These are phyloP conservation scores for Macadamia integrifolia DNA, from an alignment of 164 flowering plant genomes.

Conservation along the genomic window DNA sequence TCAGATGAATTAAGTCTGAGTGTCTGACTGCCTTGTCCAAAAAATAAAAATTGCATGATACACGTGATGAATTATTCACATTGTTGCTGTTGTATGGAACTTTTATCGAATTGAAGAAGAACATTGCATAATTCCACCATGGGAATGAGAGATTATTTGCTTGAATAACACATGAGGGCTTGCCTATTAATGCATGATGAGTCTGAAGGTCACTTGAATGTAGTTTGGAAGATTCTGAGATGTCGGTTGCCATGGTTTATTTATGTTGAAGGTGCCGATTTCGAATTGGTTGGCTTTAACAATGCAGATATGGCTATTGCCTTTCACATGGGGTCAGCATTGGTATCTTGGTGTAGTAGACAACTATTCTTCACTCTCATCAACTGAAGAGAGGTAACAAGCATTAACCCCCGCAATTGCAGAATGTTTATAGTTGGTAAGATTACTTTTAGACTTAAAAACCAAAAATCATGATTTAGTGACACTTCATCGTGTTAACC, in stretches of 20 bases:
- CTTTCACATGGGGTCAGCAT: constrained; percentile 81
- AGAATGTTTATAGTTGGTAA: constrained; percentile 87
- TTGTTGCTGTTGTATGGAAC: constrained; percentile 1
- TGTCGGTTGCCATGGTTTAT: constrained; percentile 86
- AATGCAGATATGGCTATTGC: constrained; percentile 97
- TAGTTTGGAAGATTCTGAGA: constrained; percentile 53
- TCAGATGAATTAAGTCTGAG: not conserved
- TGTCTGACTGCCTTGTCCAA: not conserved
- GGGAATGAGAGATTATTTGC: constrained; percentile 28
- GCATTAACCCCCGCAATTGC: constrained; percentile 69
- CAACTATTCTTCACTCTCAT: constrained; percentile 65
- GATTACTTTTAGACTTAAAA: constrained; percentile 78
- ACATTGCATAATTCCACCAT: constrained; percentile 14
- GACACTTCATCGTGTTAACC: constrained; percentile 42
- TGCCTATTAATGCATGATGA: constrained; percentile 43
- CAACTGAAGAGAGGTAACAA: constrained; percentile 77
- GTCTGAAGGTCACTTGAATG: constrained; percentile 52
- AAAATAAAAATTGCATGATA: not conserved
- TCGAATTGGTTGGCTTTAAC: constrained; percentile 99
- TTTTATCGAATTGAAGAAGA: constrained; percentile 6
- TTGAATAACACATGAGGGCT: constrained; percentile 29
- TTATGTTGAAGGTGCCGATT: constrained; percentile 79
- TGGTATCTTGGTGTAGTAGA: constrained; percentile 90
- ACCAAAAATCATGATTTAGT: constrained; percentile 36
- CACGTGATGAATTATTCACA: constrained; percentile 2